Evolutionary conservation across 805 yeast genomes (phyloP), one percentile per base, ranked within the genome.

Genomic region (Pichia nakasei): DNA sequence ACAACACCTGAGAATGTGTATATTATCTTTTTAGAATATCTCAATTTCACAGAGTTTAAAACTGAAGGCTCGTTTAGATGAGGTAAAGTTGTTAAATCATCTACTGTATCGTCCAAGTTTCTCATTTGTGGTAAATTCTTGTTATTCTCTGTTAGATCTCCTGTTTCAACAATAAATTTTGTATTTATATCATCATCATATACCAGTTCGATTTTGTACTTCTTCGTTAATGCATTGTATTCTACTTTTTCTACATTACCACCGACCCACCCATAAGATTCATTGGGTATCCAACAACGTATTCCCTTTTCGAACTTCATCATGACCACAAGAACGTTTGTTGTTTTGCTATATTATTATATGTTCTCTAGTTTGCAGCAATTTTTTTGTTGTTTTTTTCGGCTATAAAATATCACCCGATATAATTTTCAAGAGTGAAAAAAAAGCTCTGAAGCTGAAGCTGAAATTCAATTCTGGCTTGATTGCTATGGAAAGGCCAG

Each of bases 1-100:
- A 91, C 98, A 44, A 91, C 89, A 59, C 98, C 98, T 1, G 96
- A 85, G 62, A 91, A 93, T 3, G 98, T 91, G 63, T 91, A 91
- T 47, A 91, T 91, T 59, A 81, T 84, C 55, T 88, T 75, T 59
- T 86, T 95, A 31, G 86, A 72, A 60, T 93, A 91, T 52, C 98
- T 77, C 48, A 84, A 77, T 56, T 78, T 82, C 59, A 91, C 89
- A n/a, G 97, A 96, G 58, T 89, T 94, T 52, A 91, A 73, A 38
- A 91, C 97, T 1, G 97, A 94, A 1, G 98, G 97, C 62, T 91
- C 98, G 63, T 91, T 91, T 54, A 93, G 70, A 60, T 91, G 89
- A 1, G 97, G 87, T 45, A 91, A 72, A 43, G 87, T 81, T 1
- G 97, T 93, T 56, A 91, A 75, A 66, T 93, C 98, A 60, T 91